These are phyloP conservation scores for Huntiella omanensis DNA, from an alignment of 2,329 filamentous ascomycete genomes.

Conservation along the genomic window DNA sequence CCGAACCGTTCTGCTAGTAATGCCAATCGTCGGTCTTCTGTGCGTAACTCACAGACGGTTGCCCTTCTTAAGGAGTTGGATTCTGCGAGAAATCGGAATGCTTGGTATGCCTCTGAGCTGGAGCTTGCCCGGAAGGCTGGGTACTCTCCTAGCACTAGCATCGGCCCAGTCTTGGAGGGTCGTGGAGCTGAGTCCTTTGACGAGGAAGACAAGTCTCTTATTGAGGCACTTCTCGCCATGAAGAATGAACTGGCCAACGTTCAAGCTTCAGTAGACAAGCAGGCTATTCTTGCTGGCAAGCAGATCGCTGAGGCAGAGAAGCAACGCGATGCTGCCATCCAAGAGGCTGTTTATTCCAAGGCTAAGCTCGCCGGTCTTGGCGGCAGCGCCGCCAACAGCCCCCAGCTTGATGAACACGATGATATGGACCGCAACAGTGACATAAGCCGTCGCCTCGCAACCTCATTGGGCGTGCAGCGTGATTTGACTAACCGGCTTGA, in stretches of 20 bases:
- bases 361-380: constrained; percentile 65
- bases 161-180: constrained; percentile 57
- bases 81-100: constrained; percentile 64
- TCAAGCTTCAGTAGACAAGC: constrained; percentile 73
- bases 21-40: constrained; percentile 38
- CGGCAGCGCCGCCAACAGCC: constrained; percentile 41
- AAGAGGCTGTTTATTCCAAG: constrained; percentile 87
- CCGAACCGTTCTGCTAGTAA: constrained; percentile 38
- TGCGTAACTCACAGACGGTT: constrained; percentile 46
- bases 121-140: constrained; percentile 81
- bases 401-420: constrained; percentile 39
- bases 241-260: constrained; percentile 75
- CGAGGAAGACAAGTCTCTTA: constrained; percentile 78
- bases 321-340: constrained; percentile 84
- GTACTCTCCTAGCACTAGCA: constrained; percentile 54
- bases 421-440: constrained; percentile 49
- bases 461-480: constrained; percentile 57
- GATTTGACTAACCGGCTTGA: constrained; percentile 68
- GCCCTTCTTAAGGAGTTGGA: constrained; percentile 76
- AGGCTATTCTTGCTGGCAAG: constrained; percentile 67
- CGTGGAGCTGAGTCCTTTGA: constrained; percentile 61
- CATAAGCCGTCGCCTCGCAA: constrained; percentile 65
- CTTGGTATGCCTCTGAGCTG: constrained; percentile 92
- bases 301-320: constrained; percentile 87
- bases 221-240: constrained; percentile 87